A percentile compares a stretch with the other conserved stretches of the same genome.
Conservation (phyloP, 2,329 filamentous ascomycete species). For the Blastomyces silverae region DNA sequence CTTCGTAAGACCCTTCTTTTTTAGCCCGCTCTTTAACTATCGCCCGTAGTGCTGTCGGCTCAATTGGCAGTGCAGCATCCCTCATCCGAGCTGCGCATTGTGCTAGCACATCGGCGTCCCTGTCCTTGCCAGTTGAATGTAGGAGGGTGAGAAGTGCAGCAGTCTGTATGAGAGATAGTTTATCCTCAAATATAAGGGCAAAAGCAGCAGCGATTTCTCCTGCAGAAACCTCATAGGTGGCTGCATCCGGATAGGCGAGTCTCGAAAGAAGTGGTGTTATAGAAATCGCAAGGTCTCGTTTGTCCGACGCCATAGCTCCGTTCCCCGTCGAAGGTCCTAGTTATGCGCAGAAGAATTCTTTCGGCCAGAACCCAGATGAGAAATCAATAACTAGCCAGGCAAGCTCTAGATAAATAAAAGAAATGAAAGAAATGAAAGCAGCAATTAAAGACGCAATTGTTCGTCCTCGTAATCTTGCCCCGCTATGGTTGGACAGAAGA, state of each 20-base stretch:
- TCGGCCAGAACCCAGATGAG: no score
- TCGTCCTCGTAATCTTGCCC: not conserved
- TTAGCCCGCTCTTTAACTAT: slow-evolving; percentile 56
- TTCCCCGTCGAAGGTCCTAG: not conserved
- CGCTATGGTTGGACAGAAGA: not conserved
- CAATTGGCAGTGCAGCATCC: slow-evolving; percentile 65
- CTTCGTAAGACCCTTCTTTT: slow-evolving; percentile 66
- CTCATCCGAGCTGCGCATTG: slow-evolving; percentile 81
- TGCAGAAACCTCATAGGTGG: slow-evolving; percentile 55
- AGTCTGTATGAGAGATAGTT: slow-evolving; percentile 79
- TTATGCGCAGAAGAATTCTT: not conserved
- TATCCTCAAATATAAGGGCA: slow-evolving; percentile 83
- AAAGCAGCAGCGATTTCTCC: slow-evolving; percentile 85
- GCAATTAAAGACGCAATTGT: not conserved
- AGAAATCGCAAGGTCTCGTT: slow-evolving; percentile 35
- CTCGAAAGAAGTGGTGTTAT: slow-evolving; percentile 45
- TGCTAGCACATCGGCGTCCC: slow-evolving; percentile 75
- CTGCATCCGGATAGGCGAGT: slow-evolving; percentile 41
- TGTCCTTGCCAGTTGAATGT: slow-evolving; percentile 83
- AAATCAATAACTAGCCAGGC: not conserved
- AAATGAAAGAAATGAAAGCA: not conserved
- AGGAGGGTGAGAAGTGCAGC: slow-evolving; percentile 82
- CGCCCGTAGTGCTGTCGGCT: slow-evolving; percentile 54
- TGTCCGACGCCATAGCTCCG: slow-evolving; percentile 26
- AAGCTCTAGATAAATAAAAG: not conserved